Evolutionary conservation across 2,329 filamentous ascomycete genomes (phyloP).

Genomic region (Fusarium sp.): DNA sequence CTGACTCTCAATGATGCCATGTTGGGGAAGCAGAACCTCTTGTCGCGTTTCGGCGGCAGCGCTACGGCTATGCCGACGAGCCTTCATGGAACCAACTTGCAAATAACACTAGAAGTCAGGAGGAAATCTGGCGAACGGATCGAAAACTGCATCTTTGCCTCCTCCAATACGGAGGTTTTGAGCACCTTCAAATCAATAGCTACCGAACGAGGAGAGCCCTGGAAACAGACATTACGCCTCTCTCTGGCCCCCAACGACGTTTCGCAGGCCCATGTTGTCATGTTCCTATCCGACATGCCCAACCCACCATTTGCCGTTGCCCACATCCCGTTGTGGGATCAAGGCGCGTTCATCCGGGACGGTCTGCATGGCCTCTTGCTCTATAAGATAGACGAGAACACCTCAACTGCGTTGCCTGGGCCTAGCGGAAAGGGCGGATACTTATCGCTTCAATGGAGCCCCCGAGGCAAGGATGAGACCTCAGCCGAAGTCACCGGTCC

Average conservation of each 20-base stretch:
- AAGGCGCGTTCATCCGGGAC: slow-evolving; percentile 90
- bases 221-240: slow-evolving; percentile 91
- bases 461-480: slow-evolving; percentile 76
- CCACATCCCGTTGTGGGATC: slow-evolving; percentile 94
- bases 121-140: slow-evolving; percentile 84
- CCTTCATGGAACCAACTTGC: slow-evolving; percentile 80
- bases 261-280: slow-evolving; percentile 85
- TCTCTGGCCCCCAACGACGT: slow-evolving; percentile 86
- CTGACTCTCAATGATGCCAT: slow-evolving; percentile 85
- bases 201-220: slow-evolving; percentile 82
- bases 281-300: slow-evolving; percentile 90
- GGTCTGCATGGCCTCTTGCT: slow-evolving; percentile 85
- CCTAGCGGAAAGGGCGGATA: slow-evolving; percentile 87
- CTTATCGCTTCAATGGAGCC: slow-evolving; percentile 84
- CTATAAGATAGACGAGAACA: slow-evolving; percentile 94
- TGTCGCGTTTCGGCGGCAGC: slow-evolving; percentile 80
- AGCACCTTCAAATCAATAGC: slow-evolving; percentile 93
- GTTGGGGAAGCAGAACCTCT: slow-evolving; percentile 81
- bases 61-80: slow-evolving; percentile 78
- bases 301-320: slow-evolving; percentile 91
- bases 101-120: slow-evolving; percentile 91
- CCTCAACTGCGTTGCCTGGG: slow-evolving; percentile 75
- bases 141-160: slow-evolving; percentile 88
- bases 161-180: slow-evolving; percentile 83
- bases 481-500: slow-evolving; percentile 84